phyloP scores from a whole-genome alignment of 208 protist species.

The Acanthamoeba healyi region DNA sequence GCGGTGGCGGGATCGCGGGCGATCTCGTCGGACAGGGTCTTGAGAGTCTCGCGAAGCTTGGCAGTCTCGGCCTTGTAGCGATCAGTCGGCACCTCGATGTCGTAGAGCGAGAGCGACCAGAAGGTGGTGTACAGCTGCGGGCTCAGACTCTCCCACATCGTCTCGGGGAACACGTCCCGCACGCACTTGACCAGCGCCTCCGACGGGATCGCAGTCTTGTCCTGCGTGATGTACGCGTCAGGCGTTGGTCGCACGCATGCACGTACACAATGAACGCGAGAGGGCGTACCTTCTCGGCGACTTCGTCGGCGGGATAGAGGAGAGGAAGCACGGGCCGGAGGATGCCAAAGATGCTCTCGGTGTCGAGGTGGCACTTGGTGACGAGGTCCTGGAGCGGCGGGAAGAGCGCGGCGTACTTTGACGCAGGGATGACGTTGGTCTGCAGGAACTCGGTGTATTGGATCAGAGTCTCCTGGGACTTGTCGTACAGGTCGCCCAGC shows the following conservation, averaged over 20 bases:
- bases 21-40: constrained; percentile 46
- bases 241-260: too few species aligned
- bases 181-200: background rate
- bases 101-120: constrained; percentile 87
- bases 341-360: constrained; percentile 72
- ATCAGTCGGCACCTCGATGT: constrained; percentile 82
- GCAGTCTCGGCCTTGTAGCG: constrained; percentile 65
- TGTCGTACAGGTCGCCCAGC: constrained; percentile 73
- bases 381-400: constrained; percentile 66
- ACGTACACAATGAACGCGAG: background rate
- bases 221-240: too few species aligned
- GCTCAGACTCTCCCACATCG: constrained; percentile 69
- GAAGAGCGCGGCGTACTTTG: constrained; percentile 48
- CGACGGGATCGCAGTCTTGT: constrained; percentile 1
- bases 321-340: constrained; percentile 21
- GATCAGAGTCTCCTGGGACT: constrained; percentile 72
- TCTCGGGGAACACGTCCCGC: background rate
- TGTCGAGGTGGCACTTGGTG: constrained; percentile 66
- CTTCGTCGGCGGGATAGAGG: background rate
- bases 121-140: constrained; percentile 84
- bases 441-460: constrained; percentile 67
- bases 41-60: constrained; percentile 38
- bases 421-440: background rate
- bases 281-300: background rate
- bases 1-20: constrained; percentile 2